A percentile compares a stretch with the other conserved stretches of the same genome.
phyloP scores from a whole-genome alignment of 257 asterid genomes.

The Asclepias syriaca region DNA sequence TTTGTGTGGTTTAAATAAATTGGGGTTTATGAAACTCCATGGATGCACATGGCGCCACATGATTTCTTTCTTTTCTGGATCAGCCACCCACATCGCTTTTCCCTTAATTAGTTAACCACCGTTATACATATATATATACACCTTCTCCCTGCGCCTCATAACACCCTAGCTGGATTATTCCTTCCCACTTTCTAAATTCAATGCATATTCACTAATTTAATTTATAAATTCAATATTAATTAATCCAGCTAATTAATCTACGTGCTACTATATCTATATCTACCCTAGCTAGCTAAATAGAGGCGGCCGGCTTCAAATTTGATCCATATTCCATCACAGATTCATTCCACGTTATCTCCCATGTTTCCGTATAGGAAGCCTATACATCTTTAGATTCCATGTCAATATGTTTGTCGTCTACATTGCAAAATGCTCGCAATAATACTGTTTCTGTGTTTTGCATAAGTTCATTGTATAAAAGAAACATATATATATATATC shows the following conservation, averaged over 20 bases:
- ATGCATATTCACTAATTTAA: conserved; percentile 24
- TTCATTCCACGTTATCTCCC: conserved; percentile 4
- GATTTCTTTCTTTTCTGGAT: conserved; percentile 33
- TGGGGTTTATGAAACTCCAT: conserved; percentile 45
- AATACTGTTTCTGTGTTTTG: conserved; percentile 9
- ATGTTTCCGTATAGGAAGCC: conserved; percentile 32
- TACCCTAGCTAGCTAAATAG: no score
- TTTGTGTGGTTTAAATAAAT: no score
- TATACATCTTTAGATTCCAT: conserved; percentile 4
- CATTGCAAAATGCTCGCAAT: conserved; percentile 1
- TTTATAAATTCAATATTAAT: not conserved
- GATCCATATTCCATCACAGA: not conserved
- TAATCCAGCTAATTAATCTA: not conserved
- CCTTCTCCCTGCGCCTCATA: conserved; percentile 1
- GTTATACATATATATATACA: not conserved
- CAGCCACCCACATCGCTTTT: conserved; percentile 15
- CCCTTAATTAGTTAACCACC: conserved; percentile 11
- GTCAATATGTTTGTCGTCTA: not conserved
- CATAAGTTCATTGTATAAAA: not conserved
- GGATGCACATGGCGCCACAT: conserved; percentile 64
- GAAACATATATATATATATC: not conserved
- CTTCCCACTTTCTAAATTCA: conserved; percentile 60
- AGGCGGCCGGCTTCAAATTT: not conserved
- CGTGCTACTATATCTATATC: conserved; percentile 11
- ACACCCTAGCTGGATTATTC: conserved; percentile 81